These are phyloP conservation scores for Delphinella strobiligena DNA, from an alignment of 2,329 filamentous ascomycete species.

Conservation along the genomic window DNA sequence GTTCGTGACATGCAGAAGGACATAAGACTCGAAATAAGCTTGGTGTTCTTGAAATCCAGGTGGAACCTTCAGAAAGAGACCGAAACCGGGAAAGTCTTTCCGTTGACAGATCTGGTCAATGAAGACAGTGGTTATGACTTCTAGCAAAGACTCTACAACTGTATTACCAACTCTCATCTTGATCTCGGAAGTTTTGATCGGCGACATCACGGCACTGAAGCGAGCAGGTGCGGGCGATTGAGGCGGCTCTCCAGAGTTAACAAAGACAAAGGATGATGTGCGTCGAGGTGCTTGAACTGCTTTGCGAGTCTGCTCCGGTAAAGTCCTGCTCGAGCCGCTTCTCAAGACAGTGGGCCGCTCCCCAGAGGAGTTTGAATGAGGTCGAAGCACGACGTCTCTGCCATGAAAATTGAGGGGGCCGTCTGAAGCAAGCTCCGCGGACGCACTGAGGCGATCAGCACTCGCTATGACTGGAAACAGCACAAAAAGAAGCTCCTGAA, in stretches of 20 bases:
- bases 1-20: constrained; percentile 63
- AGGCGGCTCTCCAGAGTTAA: constrained; percentile 57
- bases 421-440: constrained; percentile 75
- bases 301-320: constrained; percentile 7
- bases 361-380: constrained; percentile 50
- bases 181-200: constrained; percentile 38
- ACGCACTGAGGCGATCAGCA: constrained; percentile 68
- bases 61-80: constrained; percentile 74
- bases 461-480: constrained; percentile 84
- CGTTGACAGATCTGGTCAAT: constrained; percentile 72
- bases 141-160: constrained; percentile 63
- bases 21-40: constrained; percentile 85
- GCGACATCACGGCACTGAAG: constrained; percentile 50
- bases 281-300: constrained; percentile 56
- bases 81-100: constrained; percentile 85
- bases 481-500: constrained; percentile 64
- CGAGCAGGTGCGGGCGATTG: constrained; percentile 48
- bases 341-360: constrained; percentile 55
- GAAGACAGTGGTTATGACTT: constrained; percentile 69
- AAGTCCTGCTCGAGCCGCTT: constrained; percentile 40
- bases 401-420: constrained; percentile 76
- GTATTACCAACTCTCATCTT: constrained; percentile 48
- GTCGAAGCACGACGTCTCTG: constrained; percentile 70
- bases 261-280: constrained; percentile 81
- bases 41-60: constrained; percentile 91